phyloP scores from a whole-genome alignment of 331 rosid species.

The Cucumis variabilis region DNA sequence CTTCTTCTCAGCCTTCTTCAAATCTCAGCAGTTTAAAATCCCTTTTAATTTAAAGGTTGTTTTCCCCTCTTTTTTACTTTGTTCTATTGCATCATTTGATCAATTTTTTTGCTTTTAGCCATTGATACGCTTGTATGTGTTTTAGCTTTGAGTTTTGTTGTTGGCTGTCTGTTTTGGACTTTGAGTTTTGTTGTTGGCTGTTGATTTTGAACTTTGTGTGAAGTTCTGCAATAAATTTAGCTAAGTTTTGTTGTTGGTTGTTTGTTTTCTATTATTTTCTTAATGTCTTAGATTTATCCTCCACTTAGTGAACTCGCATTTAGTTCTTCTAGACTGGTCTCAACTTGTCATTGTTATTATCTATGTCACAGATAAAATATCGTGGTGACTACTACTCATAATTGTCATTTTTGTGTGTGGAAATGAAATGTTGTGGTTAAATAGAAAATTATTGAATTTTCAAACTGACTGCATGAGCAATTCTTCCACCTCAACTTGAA shows the following conservation, averaged over 20 bases:
- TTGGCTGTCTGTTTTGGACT: background rate
- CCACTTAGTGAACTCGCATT: no score
- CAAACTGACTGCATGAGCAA: background rate
- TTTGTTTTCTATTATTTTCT: background rate
- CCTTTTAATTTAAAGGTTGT: constrained; percentile 60
- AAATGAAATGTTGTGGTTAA: background rate
- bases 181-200: no score
- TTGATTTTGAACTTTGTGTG: constrained; percentile 13
- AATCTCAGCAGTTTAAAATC: constrained; percentile 42
- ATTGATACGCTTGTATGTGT: background rate
- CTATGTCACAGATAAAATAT: no score
- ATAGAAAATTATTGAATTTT: background rate
- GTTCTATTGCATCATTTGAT: background rate
- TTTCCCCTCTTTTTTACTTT: constrained; percentile 6
- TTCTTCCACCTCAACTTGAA: background rate
- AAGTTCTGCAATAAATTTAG: background rate
- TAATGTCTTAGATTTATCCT: no score
- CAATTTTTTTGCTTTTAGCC: background rate
- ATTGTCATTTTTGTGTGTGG: background rate
- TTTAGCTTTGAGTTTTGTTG: background rate
- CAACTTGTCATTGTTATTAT: no score
- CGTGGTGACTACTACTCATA: no score
- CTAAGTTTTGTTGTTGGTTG: background rate
- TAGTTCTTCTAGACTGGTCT: no score
- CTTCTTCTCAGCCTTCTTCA: no score